These are phyloP conservation scores for Sporormia fimetaria DNA, from an alignment of 495 filamentous ascomycete genomes.

Conservation along the genomic window DNA sequence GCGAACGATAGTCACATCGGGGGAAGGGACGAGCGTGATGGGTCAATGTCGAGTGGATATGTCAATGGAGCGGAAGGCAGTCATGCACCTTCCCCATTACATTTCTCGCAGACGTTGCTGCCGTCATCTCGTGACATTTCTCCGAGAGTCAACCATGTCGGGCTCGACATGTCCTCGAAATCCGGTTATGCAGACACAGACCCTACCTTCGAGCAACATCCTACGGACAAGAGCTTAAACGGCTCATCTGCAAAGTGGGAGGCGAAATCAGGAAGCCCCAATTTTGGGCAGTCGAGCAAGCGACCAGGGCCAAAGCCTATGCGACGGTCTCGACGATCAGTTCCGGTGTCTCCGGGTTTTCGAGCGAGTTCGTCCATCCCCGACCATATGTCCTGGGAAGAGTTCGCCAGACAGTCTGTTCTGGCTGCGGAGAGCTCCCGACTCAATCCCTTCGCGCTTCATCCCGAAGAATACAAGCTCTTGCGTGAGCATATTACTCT, in stretches of 20 bases:
- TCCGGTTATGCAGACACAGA: not conserved
- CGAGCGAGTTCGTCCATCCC: slow-evolving; percentile 53
- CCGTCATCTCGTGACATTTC: not conserved
- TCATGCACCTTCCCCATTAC: slow-evolving; percentile 13
- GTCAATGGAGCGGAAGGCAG: slow-evolving; percentile 11
- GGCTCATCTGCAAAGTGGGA: slow-evolving; percentile 1
- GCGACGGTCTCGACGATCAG: slow-evolving; percentile 1
- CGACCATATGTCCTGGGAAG: slow-evolving; percentile 51
- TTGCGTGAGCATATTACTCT: slow-evolving; percentile 72
- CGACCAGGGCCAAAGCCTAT: not conserved
- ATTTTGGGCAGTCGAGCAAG: slow-evolving; percentile 14
- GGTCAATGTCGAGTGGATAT: slow-evolving; percentile 17
- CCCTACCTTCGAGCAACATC: not conserved
- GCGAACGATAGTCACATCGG: slow-evolving; percentile 17
- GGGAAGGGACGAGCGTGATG: slow-evolving; percentile 21
- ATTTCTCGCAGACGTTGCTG: slow-evolving; percentile 2
- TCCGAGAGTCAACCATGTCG: not conserved
- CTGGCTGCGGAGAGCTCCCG: slow-evolving; percentile 79
- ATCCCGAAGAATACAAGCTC: slow-evolving; percentile 72
- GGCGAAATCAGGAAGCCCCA: slow-evolving; percentile 11
- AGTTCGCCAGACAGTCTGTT: slow-evolving; percentile 82
- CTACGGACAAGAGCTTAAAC: not conserved
- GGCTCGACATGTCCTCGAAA: too few species aligned
- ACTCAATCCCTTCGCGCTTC: slow-evolving; percentile 78
- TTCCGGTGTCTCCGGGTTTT: slow-evolving; percentile 2